These are phyloP conservation scores for Sordariomycetes sp. DNA, from an alignment of 2,329 filamentous ascomycete genomes.

Conservation along the genomic window DNA sequence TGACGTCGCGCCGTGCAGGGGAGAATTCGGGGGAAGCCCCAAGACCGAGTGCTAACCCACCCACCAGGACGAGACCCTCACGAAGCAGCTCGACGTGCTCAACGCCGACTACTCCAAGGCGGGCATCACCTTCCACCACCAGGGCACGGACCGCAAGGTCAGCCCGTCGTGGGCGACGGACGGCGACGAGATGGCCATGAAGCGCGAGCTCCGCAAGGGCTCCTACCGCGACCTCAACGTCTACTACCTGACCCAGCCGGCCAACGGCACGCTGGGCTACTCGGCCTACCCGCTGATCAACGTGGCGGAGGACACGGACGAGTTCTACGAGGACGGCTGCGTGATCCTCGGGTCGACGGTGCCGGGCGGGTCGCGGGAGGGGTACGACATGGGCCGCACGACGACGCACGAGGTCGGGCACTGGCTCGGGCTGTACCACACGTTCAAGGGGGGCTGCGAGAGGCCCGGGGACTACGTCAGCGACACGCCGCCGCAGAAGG, in stretches of 20 bases:
- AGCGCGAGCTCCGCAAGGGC: slow-evolving; percentile 31
- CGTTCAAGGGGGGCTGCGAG: slow-evolving; percentile 23
- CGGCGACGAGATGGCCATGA: slow-evolving; percentile 29
- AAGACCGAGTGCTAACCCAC: not conserved
- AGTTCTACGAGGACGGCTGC: slow-evolving; percentile 27
- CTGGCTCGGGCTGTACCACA: slow-evolving; percentile 30
- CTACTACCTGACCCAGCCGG: slow-evolving; percentile 17
- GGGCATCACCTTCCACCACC: slow-evolving; percentile 31
- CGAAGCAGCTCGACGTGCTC: slow-evolving; percentile 30
- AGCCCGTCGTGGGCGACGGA: slow-evolving; percentile 35
- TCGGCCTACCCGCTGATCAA: slow-evolving; percentile 29
- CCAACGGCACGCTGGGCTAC: slow-evolving; percentile 29
- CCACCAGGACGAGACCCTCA: slow-evolving; percentile 20
- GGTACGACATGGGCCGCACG: slow-evolving; percentile 19
- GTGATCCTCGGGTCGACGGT: slow-evolving; percentile 23
- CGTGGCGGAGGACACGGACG: slow-evolving; percentile 4
- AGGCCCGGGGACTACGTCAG: slow-evolving; percentile 24
- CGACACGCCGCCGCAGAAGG: slow-evolving; percentile 27
- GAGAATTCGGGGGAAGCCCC: not conserved
- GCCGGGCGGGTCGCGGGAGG: slow-evolving; percentile 22
- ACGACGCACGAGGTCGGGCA: slow-evolving; percentile 25
- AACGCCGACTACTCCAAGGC: slow-evolving; percentile 32
- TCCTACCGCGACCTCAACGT: slow-evolving; percentile 27
- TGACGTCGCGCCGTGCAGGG: not conserved
- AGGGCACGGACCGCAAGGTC: slow-evolving; percentile 30